phyloP scores from a whole-genome alignment of 805 yeast genomes.

The Candida patagonica region DNA sequence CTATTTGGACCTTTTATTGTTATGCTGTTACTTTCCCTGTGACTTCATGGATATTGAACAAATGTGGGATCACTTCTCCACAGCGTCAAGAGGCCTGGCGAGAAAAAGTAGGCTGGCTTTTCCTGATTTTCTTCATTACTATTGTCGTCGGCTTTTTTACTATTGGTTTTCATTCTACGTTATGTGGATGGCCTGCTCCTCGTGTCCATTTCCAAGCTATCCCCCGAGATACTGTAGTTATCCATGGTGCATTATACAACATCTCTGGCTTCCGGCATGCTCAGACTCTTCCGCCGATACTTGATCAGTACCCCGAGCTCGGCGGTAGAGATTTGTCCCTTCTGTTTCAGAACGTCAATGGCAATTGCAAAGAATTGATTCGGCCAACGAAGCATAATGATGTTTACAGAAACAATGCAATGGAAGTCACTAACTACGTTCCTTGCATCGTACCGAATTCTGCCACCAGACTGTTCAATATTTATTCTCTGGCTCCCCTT shows the following conservation, averaged over 20 bases:
- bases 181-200: constrained; percentile 40
- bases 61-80: constrained; percentile 57
- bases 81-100: constrained; percentile 84
- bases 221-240: constrained; percentile 44
- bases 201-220: constrained; percentile 49
- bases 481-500: constrained; percentile 2
- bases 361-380: constrained; percentile 5
- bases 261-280: constrained; percentile 52
- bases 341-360: constrained; percentile 10
- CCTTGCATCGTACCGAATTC: constrained; percentile 59
- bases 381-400: neutral
- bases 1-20: constrained; percentile 38
- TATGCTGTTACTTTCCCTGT: constrained; percentile 76
- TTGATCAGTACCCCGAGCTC: constrained; percentile 3
- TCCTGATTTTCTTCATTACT: constrained; percentile 7
- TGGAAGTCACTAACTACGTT: constrained; percentile 74
- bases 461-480: constrained; percentile 54
- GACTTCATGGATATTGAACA: constrained; percentile 51
- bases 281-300: neutral
- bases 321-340: constrained; percentile 9
- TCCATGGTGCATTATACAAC: constrained; percentile 67
- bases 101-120: constrained; percentile 35
- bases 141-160: constrained; percentile 29
- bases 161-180: constrained; percentile 67
- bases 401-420: constrained; percentile 47